Percentiles rank a stretch among this genome's conserved stretches.
phyloP scores from a whole-genome alignment of 495 filamentous ascomycete genomes.

The Talaromyces borbonicus region DNA sequence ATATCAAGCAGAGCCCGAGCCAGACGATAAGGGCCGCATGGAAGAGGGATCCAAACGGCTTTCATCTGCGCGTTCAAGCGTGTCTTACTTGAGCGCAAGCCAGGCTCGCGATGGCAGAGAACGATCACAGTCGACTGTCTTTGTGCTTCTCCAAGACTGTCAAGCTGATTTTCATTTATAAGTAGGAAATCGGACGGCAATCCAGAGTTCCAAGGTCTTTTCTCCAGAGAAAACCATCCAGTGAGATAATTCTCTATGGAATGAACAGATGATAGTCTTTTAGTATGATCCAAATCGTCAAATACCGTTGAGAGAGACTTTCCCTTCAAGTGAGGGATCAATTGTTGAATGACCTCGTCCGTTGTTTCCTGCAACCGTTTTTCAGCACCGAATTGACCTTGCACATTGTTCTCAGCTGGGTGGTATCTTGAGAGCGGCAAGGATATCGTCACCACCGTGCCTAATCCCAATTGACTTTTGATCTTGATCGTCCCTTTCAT shows the following conservation, averaged over 20 bases:
- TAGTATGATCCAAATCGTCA: no score
- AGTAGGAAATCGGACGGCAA: background rate
- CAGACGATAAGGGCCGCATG: constrained; percentile 16
- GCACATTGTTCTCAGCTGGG: no score
- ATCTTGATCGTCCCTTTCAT: constrained; percentile 44
- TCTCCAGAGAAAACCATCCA: no score
- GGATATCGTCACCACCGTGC: constrained; percentile 40
- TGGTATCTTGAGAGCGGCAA: constrained; percentile 35
- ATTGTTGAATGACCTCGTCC: no score
- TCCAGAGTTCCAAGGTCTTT: no score
- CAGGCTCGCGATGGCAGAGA: background rate
- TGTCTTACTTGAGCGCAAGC: background rate
- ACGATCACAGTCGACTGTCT: background rate
- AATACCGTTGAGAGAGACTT: no score
- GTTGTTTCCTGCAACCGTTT: no score
- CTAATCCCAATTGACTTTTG: constrained; percentile 36
- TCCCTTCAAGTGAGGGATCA: no score
- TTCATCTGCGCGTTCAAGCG: background rate
- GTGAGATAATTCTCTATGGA: no score
- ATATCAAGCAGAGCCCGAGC: constrained; percentile 7
- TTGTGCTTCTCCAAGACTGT: background rate
- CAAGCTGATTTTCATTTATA: background rate
- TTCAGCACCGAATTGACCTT: no score
- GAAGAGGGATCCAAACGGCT: constrained; percentile 9
- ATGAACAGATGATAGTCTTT: no score